Evolutionary conservation across 2,329 filamentous ascomycete species (phyloP).

Genomic region (Microsporum canis): DNA sequence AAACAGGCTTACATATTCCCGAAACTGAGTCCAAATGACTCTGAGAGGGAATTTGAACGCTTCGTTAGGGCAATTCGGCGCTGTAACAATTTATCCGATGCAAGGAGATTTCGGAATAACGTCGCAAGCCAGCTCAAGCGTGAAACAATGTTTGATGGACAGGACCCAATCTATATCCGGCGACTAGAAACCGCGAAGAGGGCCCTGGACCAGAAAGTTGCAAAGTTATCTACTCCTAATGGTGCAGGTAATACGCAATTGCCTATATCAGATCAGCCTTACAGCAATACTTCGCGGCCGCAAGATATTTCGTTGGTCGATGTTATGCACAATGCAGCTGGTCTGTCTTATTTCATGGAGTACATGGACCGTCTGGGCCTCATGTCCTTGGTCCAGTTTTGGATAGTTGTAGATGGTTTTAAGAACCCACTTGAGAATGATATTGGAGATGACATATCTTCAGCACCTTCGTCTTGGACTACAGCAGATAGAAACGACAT

Average conservation of each 20-base stretch:
- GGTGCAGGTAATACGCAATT: constrained; percentile 25
- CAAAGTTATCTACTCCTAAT: constrained; percentile 61
- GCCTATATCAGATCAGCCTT: constrained; percentile 5
- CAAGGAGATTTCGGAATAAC: constrained; percentile 81
- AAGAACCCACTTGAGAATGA: constrained; percentile 86
- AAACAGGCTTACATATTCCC: constrained; percentile 61
- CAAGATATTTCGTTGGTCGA: constrained; percentile 70
- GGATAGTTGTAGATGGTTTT: constrained; percentile 94
- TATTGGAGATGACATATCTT: constrained; percentile 57
- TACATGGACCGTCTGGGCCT: constrained; percentile 89
- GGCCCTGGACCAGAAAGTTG: constrained; percentile 79
- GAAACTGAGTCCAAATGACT: constrained; percentile 67
- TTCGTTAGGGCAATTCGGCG: constrained; percentile 84
- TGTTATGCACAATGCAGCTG: constrained; percentile 78
- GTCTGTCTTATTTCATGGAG: constrained; percentile 97
- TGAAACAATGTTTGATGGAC: constrained; percentile 63
- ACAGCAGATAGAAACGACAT: constrained; percentile 78
- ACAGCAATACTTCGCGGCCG: constrained; percentile 44
- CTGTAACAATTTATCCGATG: constrained; percentile 84
- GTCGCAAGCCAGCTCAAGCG: constrained; percentile 83
- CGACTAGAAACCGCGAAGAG: constrained; percentile 84
- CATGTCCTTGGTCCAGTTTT: constrained; percentile 91
- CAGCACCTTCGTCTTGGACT: constrained; percentile 58
- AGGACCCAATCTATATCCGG: constrained; percentile 77
- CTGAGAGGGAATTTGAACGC: constrained; percentile 84